Base-by-base conservation (phyloP, 2,329 filamentous ascomycete genomes). In the Chrysoporthe austroafricana region DNA sequence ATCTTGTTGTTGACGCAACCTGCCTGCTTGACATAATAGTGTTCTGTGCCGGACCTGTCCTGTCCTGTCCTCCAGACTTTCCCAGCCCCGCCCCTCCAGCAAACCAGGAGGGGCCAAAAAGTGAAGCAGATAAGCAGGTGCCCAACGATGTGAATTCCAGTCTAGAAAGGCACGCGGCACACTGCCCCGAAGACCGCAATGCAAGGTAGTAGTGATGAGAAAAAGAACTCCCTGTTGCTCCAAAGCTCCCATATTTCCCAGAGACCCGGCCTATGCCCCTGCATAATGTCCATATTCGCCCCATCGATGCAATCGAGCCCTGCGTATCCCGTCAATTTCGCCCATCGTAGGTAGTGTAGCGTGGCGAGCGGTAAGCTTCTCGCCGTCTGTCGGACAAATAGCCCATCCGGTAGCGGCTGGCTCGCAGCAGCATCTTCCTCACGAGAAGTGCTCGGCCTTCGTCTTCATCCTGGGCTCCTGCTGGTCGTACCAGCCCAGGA, bases 381-480 rank as follows among this genome's bases (percentile, higher is more conserved):
- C 46, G 14, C 21, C 26, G 26, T 16, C 50, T 1, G 50, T 34
- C 32, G 16, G 34, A 26, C 14, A 58, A 7, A 16, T 42, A 34
- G 7, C 34, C 13, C 4, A 11, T 8, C 14, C 26, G 4, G 48
- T 4, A 13, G 16, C 3, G 16, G 48, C 48, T 11, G 26, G 9
- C 9, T 9, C 5, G 36, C 36, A 39, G 36, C 36, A 54, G 4
- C 50, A 34, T 54, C 48, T 18, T n/a, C 58, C 14, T 44, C 21
- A 68, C 52, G 60, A 46, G 43, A 64, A 68, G 11, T 67, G 67
- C 26, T 69, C 66, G 21, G 57, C 44, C 21, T 52, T 66, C 18
- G 66, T 67, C 54, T 68, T 70, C 46, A 62, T 69, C 67, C 64
- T 70, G 43, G 69, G 69, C 61, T 69, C 69, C 62, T 70, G 69